These are phyloP conservation scores for Phialophora tarda DNA, from an alignment of 2,329 filamentous ascomycete species.

Conservation along the genomic window DNA sequence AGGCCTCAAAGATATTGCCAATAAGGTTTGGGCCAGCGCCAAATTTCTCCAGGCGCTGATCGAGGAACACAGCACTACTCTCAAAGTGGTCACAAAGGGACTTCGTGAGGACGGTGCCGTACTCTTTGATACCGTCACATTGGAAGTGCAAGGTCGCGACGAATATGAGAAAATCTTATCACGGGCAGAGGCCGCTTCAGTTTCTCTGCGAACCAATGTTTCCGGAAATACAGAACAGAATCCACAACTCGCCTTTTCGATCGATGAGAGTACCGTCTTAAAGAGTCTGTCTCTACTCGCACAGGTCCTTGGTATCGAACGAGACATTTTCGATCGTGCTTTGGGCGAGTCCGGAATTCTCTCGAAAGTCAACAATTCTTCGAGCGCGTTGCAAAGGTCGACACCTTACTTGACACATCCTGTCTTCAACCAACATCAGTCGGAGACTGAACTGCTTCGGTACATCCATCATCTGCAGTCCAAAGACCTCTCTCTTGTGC, in stretches of 20 bases:
- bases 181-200: conserved; percentile 54
- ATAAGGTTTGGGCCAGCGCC: conserved; percentile 74
- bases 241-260: conserved; percentile 71
- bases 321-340: conserved; percentile 22
- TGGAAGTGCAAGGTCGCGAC: conserved; percentile 59
- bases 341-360: conserved; percentile 39
- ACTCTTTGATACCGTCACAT: conserved; percentile 80
- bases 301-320: conserved; percentile 45
- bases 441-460: conserved; percentile 89
- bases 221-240: conserved; percentile 47
- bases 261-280: conserved; percentile 69
- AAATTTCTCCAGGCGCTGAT: conserved; percentile 71
- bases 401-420: conserved; percentile 83
- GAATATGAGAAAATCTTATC: conserved; percentile 54
- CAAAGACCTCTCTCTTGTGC: conserved; percentile 89
- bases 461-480: conserved; percentile 94
- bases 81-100: conserved; percentile 65
- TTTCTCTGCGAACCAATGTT: conserved; percentile 61
- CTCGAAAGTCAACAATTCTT: conserved; percentile 51
- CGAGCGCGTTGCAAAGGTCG: conserved; percentile 66
- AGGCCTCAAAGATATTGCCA: conserved; percentile 81
- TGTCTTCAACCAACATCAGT: conserved; percentile 93
- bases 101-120: conserved; percentile 62
- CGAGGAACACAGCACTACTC: conserved; percentile 60
- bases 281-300: conserved; percentile 41